Evolutionary conservation across 2,329 filamentous ascomycete species (phyloP), one percentile per base, ranked within the genome.

Genomic region (Diaporthe citrichinensis): DNA sequence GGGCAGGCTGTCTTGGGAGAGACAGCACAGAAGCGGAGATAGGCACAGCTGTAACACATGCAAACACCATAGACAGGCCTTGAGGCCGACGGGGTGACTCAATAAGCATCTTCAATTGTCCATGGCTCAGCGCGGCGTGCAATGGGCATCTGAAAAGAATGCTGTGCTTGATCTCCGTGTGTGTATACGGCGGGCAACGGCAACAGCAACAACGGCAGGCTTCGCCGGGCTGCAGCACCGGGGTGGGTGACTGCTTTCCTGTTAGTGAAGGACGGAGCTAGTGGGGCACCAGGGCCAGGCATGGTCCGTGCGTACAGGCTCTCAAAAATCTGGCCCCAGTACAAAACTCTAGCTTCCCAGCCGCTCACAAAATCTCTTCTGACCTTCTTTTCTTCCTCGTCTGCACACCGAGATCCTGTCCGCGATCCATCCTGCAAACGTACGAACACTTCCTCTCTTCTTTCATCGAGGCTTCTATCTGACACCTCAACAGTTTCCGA

Each of bases 361-460:
- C 61, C 67, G 72, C 75, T 71, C 68, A 57, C 73, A 53, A 74
- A 76, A 75, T 72, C 68, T 76, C 61, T 76, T 75, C 67, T 65
- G 55, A 46, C 57, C 58, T 75, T 74, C 73, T 73, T 76, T 72
- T 68, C 62, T 76, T 72, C 75, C 71, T 75, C 69, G 73, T 72
- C 61, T 73, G 75, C 75, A 76, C 71, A 76, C 75, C 75, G 75
- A 74, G 75, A 76, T 76, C 62, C 73, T 75, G 55, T 73, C 65
- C 72, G 75, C 75, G 75, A 76, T 76, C 75, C 75, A 76, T 76
- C 73, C 75, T 76, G 75, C 75, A 76, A 76, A 76, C 75, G 71
- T 75, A 75, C 28, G 75, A 72, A 34, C n/a, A 10, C 36, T 36
- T 53, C 25, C 41, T 55, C 53, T 39, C 46, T 36, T 57, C 51